Conservation (phyloP, 1,139 yeast genomes). For the Suhomyces maxii region DNA sequence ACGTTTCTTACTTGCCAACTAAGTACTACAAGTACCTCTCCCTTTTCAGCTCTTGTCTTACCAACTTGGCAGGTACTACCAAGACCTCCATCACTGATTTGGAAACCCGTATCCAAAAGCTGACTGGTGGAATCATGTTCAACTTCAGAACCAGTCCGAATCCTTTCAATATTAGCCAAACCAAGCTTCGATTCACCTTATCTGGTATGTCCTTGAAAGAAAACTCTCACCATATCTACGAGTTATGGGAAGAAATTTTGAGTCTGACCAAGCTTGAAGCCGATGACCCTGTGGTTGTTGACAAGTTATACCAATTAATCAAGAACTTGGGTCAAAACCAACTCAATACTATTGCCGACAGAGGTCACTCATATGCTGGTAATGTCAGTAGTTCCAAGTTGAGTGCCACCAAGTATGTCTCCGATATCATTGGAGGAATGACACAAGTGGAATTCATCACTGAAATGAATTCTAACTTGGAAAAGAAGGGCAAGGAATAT, state of each 20-base stretch:
- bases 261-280: constrained; percentile 61
- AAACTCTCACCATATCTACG: constrained; percentile 61
- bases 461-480: constrained; percentile 54
- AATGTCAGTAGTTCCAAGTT: constrained; percentile 65
- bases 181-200: constrained; percentile 50
- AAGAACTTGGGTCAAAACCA: constrained; percentile 78
- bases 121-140: constrained; percentile 82
- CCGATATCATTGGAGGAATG: constrained; percentile 69
- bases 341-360: constrained; percentile 74
- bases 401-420: constrained; percentile 58
- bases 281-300: constrained; percentile 50
- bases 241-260: constrained; percentile 68
- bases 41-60: constrained; percentile 74
- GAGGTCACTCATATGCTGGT: constrained; percentile 86
- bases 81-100: constrained; percentile 70
- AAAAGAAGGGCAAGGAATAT: constrained; percentile 50
- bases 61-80: constrained; percentile 78
- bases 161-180: constrained; percentile 47
- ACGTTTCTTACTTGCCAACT: constrained; percentile 56
- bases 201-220: constrained; percentile 72
- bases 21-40: constrained; percentile 70
- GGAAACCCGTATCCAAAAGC: constrained; percentile 78
- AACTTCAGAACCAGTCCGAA: constrained; percentile 56
- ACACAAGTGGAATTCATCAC: constrained; percentile 72
- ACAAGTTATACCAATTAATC: constrained; percentile 71